phyloP scores from a whole-genome alignment of 1,284 basidiomycete species.

The Ganoderma sinense region DNA sequence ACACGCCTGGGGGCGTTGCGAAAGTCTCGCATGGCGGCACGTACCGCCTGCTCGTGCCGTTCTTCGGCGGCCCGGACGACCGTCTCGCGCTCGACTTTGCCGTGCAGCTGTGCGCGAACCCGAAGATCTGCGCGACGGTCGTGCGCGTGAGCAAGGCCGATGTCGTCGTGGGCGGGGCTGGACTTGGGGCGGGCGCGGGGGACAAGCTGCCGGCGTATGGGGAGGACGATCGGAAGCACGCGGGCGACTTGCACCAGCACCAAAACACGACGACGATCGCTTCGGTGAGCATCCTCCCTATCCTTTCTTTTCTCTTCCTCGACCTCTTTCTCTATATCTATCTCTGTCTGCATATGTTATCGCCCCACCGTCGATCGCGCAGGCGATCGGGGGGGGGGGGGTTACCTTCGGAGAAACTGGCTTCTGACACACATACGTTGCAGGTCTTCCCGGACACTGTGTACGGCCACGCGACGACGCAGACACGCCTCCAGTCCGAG shows the following conservation, averaged over 20 bases:
- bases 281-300: constrained; percentile 45
- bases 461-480: constrained; percentile 50
- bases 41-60: constrained; percentile 68
- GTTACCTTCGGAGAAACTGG: constrained; percentile 2
- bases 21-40: constrained; percentile 37
- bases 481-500: constrained; percentile 52
- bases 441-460: constrained; percentile 52
- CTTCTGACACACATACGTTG: constrained; percentile 1
- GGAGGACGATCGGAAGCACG: constrained; percentile 34
- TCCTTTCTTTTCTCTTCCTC: neutral
- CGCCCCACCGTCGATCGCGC: neutral
- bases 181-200: constrained; percentile 16
- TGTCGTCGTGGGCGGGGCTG: constrained; percentile 31
- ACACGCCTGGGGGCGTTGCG: constrained; percentile 45
- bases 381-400: neutral
- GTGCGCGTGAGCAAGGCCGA: constrained; percentile 66
- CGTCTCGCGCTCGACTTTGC: constrained; percentile 65
- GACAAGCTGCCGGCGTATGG: constrained; percentile 36
- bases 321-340: neutral
- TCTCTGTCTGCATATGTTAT: neutral
- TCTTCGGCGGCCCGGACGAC: constrained; percentile 79
- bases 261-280: constrained; percentile 50
- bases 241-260: constrained; percentile 10
- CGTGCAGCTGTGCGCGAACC: constrained; percentile 63
- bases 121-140: constrained; percentile 61